Base-by-base conservation (phyloP, 441 rosid genomes). In the Brassica balearica region DNA sequence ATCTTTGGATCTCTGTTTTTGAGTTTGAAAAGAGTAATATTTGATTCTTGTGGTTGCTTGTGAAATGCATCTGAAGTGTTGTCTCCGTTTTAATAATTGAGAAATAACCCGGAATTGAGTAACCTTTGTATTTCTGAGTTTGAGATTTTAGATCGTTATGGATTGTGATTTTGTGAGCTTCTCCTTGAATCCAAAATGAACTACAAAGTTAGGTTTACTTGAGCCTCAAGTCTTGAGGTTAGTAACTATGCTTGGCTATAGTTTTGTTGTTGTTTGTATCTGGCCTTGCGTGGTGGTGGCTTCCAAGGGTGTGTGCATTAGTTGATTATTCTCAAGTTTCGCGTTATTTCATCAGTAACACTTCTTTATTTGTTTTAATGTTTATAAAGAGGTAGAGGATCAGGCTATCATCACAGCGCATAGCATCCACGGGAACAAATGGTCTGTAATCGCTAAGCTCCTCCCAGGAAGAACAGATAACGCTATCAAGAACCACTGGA, bases 401-500 rank as follows among this genome's bases (percentile, higher is more conserved):
- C 89, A 48, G 43, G 88, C 87, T 66, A 91, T 92, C 72, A 81
- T 88, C 59, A 38, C 71, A 17, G 88, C 91, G 11, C 95, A 91
- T 79, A 82, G 84, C 2, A 70, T 84, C 38, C 93, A 91, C n/a
- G 92, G 93, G 60, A 90, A 91, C 88, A 91, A 85, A 80, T 91
- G 95, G 91, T 90, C 93, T 23, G 86, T 59, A 2, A 89, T 90
- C 34, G 90, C 95, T 6, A 87, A 86, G 80, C 82, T 89, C 25
- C 85, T 90, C 27, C 89, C 86, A 0, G 92, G 95, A 58, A 84
- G 95, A 73, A 90, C 95, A 41, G 95, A 90, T 78, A 88, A 90
- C 19, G 89, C 92, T 62, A 89, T 89, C 62, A 89, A 90, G 81
- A 86, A 89, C 68, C 95, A 89, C 65, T 90, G 95, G 95, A 89